Base-by-base conservation (phyloP, 352 stramenopile genomes). In the Phytophthora kernoviae region DNA sequence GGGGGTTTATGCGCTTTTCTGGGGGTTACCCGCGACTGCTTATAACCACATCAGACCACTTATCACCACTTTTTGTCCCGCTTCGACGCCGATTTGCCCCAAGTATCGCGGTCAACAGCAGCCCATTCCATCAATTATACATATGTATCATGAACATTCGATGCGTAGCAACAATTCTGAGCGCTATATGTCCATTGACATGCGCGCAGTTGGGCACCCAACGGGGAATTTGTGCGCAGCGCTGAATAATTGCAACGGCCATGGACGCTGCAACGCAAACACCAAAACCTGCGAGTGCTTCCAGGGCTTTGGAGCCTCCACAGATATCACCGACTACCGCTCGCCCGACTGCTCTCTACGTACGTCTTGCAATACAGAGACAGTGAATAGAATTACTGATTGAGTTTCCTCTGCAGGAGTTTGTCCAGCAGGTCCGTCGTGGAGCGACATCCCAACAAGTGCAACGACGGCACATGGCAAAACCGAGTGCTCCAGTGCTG, bases 271-370 rank as follows among this genome's bases (percentile, higher is more conserved):
- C 70, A 75, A 93, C 58, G 81, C 87, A 18, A 61, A 73, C 45
- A 93, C 72, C 55, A 93, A 95, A 54, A 93, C 70, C 10, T 98
- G 93, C 70, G 65, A 72, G 17, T 98, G 93, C 77, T 93, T 80
- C 47, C 84, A 97, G 48, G 92, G 91, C 17, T 98, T 77, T 44
- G 93, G 93, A 24, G 80, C 88, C 14, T 58, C 77, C 47, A 81
- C 81, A 27, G 92, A 98, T 60, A 58, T 97, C 49, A 65, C 85
- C 10, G 47, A 68, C 34, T 96, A 96, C 70, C 76, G 79, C 26
- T 69, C 85, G 1, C 84, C 89, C 1, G 90, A 98, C 62, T 98
- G 91, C 62, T 96, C 84, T 1, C 53, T 75, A 44, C 84, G 88
- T 80, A 70, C 34, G 49, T 10, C 12, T 40, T 59, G 26, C 55